Percentiles rank a stretch among this genome's conserved stretches.
phyloP scores from a whole-genome alignment of 2,329 filamentous ascomycete species.

The Chaetothyriales sp. region DNA sequence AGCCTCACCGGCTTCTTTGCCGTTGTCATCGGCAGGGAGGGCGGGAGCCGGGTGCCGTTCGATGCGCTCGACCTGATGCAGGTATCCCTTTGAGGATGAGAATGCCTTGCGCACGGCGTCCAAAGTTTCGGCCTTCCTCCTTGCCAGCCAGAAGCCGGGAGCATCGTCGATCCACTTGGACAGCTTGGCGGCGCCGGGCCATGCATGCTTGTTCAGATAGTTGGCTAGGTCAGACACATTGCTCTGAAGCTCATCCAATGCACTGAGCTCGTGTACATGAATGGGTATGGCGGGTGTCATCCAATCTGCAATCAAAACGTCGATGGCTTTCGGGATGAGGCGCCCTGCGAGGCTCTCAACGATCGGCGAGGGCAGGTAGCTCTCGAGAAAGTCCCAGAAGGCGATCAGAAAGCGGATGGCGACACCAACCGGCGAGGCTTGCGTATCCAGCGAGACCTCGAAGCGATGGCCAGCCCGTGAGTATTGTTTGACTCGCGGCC shows the following conservation, averaged over 20 bases:
- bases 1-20: slow-evolving; percentile 37
- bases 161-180: slow-evolving; percentile 69
- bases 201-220: slow-evolving; percentile 48
- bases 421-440: slow-evolving; percentile 21
- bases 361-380: slow-evolving; percentile 37
- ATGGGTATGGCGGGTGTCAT: slow-evolving; percentile 64
- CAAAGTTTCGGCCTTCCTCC: slow-evolving; percentile 66
- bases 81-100: slow-evolving; percentile 49
- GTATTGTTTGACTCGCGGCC: slow-evolving; percentile 6
- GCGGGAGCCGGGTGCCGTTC: slow-evolving; percentile 69
- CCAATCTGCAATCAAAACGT: slow-evolving; percentile 58
- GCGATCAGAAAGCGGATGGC: slow-evolving; percentile 31
- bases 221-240: slow-evolving; percentile 51
- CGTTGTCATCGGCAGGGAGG: slow-evolving; percentile 43
- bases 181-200: slow-evolving; percentile 49
- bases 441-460: slow-evolving; percentile 17
- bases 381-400: slow-evolving; percentile 39
- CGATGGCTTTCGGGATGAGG: slow-evolving; percentile 56
- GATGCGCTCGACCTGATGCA: slow-evolving; percentile 63
- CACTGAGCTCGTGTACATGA: slow-evolving; percentile 54
- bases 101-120: slow-evolving; percentile 60
- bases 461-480: slow-evolving; percentile 21
- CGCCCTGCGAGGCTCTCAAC: slow-evolving; percentile 47
- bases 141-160: slow-evolving; percentile 71
- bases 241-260: slow-evolving; percentile 58